Evolutionary conservation across 1,139 yeast genomes (phyloP).

Genomic region (Diutina ranongensis): DNA sequence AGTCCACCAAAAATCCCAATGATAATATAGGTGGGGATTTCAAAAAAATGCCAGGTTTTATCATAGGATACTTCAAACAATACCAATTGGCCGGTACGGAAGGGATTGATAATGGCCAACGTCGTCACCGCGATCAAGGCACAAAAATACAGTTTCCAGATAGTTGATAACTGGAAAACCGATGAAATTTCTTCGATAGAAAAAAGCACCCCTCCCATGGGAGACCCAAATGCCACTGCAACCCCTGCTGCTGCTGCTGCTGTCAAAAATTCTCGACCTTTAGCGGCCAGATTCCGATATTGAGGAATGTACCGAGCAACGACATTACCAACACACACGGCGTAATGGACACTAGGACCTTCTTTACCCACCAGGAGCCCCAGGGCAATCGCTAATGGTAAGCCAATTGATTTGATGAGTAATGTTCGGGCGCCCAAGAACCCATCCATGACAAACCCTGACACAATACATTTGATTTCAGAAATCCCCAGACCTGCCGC

Average conservation of each 20-base stretch:
- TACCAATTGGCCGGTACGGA: constrained; percentile 88
- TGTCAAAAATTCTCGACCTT: constrained; percentile 43
- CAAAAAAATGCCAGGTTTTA: constrained; percentile 78
- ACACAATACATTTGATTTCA: constrained; percentile 89
- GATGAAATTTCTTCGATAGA: constrained; percentile 68
- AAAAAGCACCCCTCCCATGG: constrained; percentile 63
- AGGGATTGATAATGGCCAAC: constrained; percentile 70
- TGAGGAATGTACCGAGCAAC: constrained; percentile 41
- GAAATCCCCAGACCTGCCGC: constrained; percentile 98
- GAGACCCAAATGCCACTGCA: constrained; percentile 65
- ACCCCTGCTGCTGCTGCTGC: constrained; percentile 63
- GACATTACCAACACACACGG: constrained; percentile 69
- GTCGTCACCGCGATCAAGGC: constrained; percentile 81
- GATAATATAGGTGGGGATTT: constrained; percentile 66
- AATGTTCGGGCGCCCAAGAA: constrained; percentile 70
- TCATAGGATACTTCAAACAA: constrained; percentile 83
- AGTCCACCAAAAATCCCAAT: constrained; percentile 87
- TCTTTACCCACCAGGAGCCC: constrained; percentile 78
- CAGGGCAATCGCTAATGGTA: constrained; percentile 79
- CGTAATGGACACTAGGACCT: constrained; percentile 81
- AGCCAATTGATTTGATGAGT: constrained; percentile 60
- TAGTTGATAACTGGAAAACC: constrained; percentile 61
- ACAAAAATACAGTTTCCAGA: constrained; percentile 90
- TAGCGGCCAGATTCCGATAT: constrained; percentile 36
- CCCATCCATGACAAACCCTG: constrained; percentile 76